These are phyloP conservation scores for Colletotrichum musae DNA, from an alignment of 2,329 filamentous ascomycete species.

Conservation along the genomic window DNA sequence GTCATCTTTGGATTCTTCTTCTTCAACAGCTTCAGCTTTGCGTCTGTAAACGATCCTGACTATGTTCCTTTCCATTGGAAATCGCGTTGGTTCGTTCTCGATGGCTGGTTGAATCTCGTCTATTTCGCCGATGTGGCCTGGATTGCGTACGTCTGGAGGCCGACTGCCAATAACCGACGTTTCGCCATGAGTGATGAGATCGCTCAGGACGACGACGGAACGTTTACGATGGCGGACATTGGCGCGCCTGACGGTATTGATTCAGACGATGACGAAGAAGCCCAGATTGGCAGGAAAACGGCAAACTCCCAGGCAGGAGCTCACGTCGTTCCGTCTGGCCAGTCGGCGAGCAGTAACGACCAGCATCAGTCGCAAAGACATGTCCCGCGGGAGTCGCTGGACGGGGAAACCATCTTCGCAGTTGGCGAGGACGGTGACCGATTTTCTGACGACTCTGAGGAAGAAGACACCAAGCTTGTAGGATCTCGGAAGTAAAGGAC, in stretches of 20 bases:
- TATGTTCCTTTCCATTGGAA: constrained; percentile 99
- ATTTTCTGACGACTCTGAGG: constrained; percentile 82
- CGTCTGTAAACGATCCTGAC: constrained; percentile 84
- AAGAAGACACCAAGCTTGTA: constrained; percentile 72
- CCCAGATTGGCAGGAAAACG: constrained; percentile 59
- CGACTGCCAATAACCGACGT: constrained; percentile 94
- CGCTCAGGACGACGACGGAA: constrained; percentile 96
- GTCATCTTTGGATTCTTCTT: constrained; percentile 99
- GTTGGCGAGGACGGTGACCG: constrained; percentile 89
- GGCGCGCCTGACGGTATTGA: constrained; percentile 75
- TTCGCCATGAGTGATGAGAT: constrained; percentile 99
- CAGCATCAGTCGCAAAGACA: constrained; percentile 43
- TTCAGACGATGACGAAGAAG: constrained; percentile 73
- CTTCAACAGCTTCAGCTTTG: constrained; percentile 96
- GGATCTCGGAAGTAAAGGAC: constrained; percentile 57
- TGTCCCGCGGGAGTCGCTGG: constrained; percentile 71
- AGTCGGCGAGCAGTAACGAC: constrained; percentile 26
- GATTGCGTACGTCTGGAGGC: constrained; percentile 95
- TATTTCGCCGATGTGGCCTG: constrained; percentile 95
- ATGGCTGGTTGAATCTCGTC: constrained; percentile 97
- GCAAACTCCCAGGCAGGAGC: constrained; percentile 42
- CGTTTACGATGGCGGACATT: constrained; percentile 94
- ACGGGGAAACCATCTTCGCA: constrained; percentile 96
- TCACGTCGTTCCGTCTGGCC: constrained; percentile 22
- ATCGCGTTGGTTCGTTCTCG: constrained; percentile 95